A percentile compares a stretch with the other conserved stretches of the same genome.
Evolutionary conservation across 495 filamentous ascomycete genomes (phyloP).

Genomic region (Penicillium taxi): DNA sequence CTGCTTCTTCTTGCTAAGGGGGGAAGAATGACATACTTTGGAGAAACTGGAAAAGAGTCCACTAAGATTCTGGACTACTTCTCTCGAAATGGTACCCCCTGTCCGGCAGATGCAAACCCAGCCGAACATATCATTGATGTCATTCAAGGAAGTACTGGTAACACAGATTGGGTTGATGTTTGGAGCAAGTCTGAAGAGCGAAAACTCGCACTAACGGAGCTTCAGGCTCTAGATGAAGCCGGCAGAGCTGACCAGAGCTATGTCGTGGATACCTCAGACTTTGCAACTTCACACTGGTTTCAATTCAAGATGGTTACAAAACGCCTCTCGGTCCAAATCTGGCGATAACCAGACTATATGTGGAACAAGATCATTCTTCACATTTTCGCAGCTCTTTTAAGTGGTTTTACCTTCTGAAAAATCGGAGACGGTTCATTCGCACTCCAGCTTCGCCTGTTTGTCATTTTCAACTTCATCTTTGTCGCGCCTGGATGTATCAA

Average conservation of each 20-base stretch:
- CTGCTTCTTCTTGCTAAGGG: conserved; percentile 45
- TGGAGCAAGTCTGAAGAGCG: conserved; percentile 50
- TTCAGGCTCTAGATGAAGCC: conserved; percentile 52
- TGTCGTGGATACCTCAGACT: conserved; percentile 45
- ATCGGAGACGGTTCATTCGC: conserved; percentile 33
- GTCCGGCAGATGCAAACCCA: conserved; percentile 45
- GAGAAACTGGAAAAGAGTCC: conserved; percentile 56
- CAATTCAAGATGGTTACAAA: conserved; percentile 44
- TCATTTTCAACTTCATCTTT: conserved; percentile 70
- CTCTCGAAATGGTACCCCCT: conserved; percentile 42
- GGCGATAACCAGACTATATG: conserved; percentile 57
- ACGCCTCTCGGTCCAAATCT: conserved; percentile 78
- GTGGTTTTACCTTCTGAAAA: conserved; percentile 41
- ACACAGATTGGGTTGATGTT: conserved; percentile 40
- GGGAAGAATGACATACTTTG: conserved; percentile 50
- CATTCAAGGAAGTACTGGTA: conserved; percentile 26
- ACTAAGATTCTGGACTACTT: conserved; percentile 51
- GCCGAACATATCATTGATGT: conserved; percentile 53
- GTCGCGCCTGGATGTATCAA: conserved; percentile 76
- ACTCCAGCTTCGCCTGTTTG: conserved; percentile 33
- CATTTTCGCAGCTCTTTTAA: conserved; percentile 34
- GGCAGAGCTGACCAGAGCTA: conserved; percentile 25
- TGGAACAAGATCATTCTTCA: conserved; percentile 38
- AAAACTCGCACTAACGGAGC: conserved; percentile 51
- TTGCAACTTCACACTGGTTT: conserved; percentile 31